phyloP scores from a whole-genome alignment of 306 rosid species.

The Lithocarpus polystachyus region DNA sequence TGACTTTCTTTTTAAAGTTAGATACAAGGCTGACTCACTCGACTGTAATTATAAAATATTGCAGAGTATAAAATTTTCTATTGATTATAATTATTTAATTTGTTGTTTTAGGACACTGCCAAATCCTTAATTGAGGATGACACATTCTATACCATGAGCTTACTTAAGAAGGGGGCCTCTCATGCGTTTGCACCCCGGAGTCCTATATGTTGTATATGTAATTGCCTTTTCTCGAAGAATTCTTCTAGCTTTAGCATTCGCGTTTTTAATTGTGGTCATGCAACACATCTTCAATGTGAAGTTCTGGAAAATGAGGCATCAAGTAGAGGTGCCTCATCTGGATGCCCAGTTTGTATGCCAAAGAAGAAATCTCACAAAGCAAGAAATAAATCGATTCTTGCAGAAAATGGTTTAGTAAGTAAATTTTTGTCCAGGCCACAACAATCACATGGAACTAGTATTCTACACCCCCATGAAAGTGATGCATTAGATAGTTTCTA shows the following conservation, averaged over 20 bases:
- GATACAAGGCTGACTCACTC: too few relatives aligned
- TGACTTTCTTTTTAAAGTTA: too few relatives aligned
- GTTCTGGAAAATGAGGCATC: slow-evolving; percentile 56
- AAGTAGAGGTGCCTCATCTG: slow-evolving; percentile 45
- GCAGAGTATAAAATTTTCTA: too few relatives aligned
- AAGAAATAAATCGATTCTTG: slow-evolving; percentile 53
- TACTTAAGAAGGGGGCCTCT: slow-evolving; percentile 93
- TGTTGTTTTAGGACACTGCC: too few relatives aligned
- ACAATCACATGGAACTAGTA: slow-evolving; percentile 45
- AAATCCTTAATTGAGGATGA: too few relatives aligned
- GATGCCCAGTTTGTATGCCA: slow-evolving; percentile 88
- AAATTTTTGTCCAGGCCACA: slow-evolving; percentile 49
- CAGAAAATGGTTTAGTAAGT: slow-evolving; percentile 58
- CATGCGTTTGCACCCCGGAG: slow-evolving; percentile 86
- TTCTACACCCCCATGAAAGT: slow-evolving; percentile 49
- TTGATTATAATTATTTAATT: too few relatives aligned
- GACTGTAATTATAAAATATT: too few relatives aligned
- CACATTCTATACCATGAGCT: too few relatives aligned
- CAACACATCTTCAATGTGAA: slow-evolving; percentile 84
- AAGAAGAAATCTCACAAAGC: slow-evolving; percentile 60
- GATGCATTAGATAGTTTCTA: slow-evolving; percentile 56
- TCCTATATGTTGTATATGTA: slow-evolving; percentile 71
- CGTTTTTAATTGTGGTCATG: slow-evolving; percentile 92
- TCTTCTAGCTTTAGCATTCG: slow-evolving; percentile 62
- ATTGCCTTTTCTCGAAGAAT: slow-evolving; percentile 59